phyloP scores from a whole-genome alignment of 2,329 filamentous ascomycete genomes.

The Pseudocercospora fuligena region DNA sequence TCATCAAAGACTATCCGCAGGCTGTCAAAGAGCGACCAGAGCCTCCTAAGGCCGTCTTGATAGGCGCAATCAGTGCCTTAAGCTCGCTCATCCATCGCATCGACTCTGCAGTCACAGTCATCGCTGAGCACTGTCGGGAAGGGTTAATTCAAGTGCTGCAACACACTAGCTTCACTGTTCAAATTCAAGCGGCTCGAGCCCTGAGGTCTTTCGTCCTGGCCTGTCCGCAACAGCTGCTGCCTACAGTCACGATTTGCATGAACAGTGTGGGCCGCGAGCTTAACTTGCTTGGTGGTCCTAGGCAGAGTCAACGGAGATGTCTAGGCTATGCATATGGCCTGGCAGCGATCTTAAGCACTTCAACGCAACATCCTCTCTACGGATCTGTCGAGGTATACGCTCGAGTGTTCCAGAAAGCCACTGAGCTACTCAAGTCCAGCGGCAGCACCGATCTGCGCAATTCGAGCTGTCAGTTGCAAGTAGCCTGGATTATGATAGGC shows the following conservation, averaged over 20 bases:
- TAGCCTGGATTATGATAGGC: conserved; percentile 96
- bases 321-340: conserved; percentile 91
- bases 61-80: conserved; percentile 77
- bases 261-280: conserved; percentile 91
- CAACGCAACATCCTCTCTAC: conserved; percentile 84
- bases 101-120: conserved; percentile 77
- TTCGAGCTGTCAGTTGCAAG: conserved; percentile 93
- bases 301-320: conserved; percentile 81
- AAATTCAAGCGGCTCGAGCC: conserved; percentile 85
- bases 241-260: conserved; percentile 93
- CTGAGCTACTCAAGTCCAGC: conserved; percentile 87
- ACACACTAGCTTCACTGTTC: conserved; percentile 94
- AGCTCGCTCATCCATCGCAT: conserved; percentile 77
- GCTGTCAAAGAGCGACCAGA: conserved; percentile 84
- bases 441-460: conserved; percentile 87
- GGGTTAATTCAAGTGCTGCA: conserved; percentile 86
- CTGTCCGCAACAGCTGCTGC: conserved; percentile 88
- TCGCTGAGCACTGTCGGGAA: conserved; percentile 85
- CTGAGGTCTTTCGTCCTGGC: conserved; percentile 85
- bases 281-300: conserved; percentile 72
- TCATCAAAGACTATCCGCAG: conserved; percentile 94
- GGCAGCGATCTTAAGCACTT: conserved; percentile 87
- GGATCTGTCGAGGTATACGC: conserved; percentile 96
- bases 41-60: conserved; percentile 83
- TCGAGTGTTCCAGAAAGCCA: conserved; percentile 86